Evolutionary conservation across 1,284 basidiomycete genomes (phyloP).

Genomic region (Erythrobasidium hasegawianum): DNA sequence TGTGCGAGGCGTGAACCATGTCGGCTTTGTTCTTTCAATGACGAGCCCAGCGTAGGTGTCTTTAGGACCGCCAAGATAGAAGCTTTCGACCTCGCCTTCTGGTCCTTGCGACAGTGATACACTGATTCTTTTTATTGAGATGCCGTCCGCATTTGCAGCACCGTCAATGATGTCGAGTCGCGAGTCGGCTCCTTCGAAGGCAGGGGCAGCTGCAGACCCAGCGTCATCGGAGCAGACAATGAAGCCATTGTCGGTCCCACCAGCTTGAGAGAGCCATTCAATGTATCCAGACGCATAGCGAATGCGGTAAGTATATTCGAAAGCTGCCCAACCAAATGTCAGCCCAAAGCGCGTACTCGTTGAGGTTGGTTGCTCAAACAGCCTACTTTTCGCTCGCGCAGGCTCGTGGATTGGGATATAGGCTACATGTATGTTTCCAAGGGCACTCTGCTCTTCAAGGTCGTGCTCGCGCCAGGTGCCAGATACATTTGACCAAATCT

Average conservation of each 20-base stretch:
- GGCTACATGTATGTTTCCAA: constrained; percentile 13
- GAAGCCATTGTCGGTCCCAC: constrained; percentile 29
- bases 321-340: too few relatives aligned
- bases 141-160: neutral
- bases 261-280: constrained; percentile 36
- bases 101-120: constrained; percentile 10
- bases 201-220: neutral
- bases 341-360: too few relatives aligned
- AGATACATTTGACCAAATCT: constrained; percentile 41
- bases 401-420: too few relatives aligned
- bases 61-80: constrained; percentile 6
- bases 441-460: constrained; percentile 3
- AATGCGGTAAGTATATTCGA: constrained; percentile 39
- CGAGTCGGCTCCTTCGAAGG: neutral
- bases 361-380: too few relatives aligned
- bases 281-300: constrained; percentile 15
- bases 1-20: constrained; percentile 38
- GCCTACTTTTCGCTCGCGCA: too few relatives aligned
- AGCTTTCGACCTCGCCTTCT: constrained; percentile 23
- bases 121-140: neutral
- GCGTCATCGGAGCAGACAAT: neutral
- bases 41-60: constrained; percentile 30
- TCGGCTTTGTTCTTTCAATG: constrained; percentile 36
- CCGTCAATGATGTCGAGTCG: neutral
- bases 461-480: constrained; percentile 35